These are phyloP conservation scores for Debaryomyces sp. DNA, from an alignment of 1,139 yeast genomes.

Conservation along the genomic window DNA sequence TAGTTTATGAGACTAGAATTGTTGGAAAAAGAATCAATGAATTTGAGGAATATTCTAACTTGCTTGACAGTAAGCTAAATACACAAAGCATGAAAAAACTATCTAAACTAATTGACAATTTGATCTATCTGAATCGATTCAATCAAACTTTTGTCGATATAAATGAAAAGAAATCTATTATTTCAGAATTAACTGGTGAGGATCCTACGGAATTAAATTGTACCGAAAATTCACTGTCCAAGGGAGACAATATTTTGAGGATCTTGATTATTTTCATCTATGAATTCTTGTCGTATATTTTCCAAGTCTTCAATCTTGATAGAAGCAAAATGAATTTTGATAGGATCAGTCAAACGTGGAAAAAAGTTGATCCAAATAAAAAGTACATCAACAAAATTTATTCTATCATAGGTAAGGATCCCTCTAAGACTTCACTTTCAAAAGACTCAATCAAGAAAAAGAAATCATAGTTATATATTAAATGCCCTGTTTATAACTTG, in stretches of 20 bases:
- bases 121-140: conserved; percentile 37
- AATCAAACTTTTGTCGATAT: conserved; percentile 32
- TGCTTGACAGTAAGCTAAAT: conserved; percentile 46
- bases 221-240: conserved; percentile 4
- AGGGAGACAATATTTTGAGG: conserved; percentile 12
- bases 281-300: conserved; percentile 33
- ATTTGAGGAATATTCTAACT: conserved; percentile 65
- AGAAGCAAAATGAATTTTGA: conserved; percentile 48
- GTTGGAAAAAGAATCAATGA: conserved; percentile 76
- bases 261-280: conserved; percentile 30
- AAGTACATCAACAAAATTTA: conserved; percentile 42
- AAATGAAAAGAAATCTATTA: conserved; percentile 31
- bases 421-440: conserved; percentile 15
- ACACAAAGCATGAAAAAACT: conserved; percentile 33
- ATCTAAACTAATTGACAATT: conserved; percentile 37
- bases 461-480: not conserved
- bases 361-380: conserved; percentile 48
- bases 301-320: conserved; percentile 38
- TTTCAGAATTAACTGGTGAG: conserved; percentile 30
- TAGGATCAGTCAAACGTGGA: conserved; percentile 47
- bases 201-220: conserved; percentile 18
- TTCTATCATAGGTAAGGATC: conserved; percentile 37
- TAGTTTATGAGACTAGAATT: conserved; percentile 78
- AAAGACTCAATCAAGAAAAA: not conserved
- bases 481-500: conserved; percentile 20